Conservation (phyloP, 2,329 filamentous ascomycete species). For the Talaromyces sp. region DNA sequence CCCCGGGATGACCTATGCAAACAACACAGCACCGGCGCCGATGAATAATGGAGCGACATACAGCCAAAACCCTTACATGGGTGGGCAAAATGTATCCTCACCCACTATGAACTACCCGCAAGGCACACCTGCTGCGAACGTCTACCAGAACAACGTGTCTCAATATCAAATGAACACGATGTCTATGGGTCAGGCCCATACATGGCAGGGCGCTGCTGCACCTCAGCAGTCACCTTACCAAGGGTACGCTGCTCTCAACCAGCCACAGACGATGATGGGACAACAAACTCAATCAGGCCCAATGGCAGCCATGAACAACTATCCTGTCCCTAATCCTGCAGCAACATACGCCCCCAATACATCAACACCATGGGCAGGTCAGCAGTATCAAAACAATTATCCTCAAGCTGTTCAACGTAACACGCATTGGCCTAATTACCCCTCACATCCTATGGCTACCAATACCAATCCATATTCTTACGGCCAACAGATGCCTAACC, state of each 20-base stretch:
- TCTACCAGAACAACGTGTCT: conserved; percentile 33
- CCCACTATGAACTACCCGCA: conserved; percentile 32
- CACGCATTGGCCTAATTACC: conserved; percentile 41
- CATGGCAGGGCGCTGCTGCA: conserved; percentile 35
- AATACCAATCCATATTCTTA: conserved; percentile 64
- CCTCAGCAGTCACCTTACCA: conserved; percentile 36
- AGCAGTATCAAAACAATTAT: conserved; percentile 32
- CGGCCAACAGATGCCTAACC: conserved; percentile 66
- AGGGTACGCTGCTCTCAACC: conserved; percentile 38
- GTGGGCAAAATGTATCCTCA: conserved; percentile 35
- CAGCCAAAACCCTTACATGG: conserved; percentile 34
- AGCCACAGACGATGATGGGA: conserved; percentile 35
- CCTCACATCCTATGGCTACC: conserved; percentile 32
- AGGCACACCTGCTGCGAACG: conserved; percentile 27
- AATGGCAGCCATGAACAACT: conserved; percentile 38
- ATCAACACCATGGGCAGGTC: conserved; percentile 31
- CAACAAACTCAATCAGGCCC: conserved; percentile 36
- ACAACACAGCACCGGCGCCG: conserved; percentile 30
- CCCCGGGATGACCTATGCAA: conserved; percentile 37
- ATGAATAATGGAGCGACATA: conserved; percentile 31
- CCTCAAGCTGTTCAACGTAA: conserved; percentile 37
- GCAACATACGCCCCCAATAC: conserved; percentile 30
- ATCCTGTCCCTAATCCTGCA: conserved; percentile 30
- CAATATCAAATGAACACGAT: conserved; percentile 36
- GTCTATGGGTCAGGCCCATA: conserved; percentile 31